Evolutionary conservation across 805 yeast genomes (phyloP).

Genomic region (Candida suzukii): DNA sequence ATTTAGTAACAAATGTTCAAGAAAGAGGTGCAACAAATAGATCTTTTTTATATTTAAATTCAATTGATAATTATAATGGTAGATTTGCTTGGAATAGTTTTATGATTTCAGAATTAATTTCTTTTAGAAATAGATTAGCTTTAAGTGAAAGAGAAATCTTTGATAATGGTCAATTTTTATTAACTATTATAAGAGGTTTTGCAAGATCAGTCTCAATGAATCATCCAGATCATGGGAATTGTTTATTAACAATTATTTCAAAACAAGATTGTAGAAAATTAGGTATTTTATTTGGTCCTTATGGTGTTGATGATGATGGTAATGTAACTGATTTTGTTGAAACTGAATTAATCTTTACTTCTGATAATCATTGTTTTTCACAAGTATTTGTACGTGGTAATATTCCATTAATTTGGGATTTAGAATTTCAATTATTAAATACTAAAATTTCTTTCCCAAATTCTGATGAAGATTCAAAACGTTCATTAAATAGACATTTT

Average conservation of each 20-base stretch:
- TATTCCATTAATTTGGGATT: slow-evolving; percentile 49
- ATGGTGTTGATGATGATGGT: slow-evolving; percentile 53
- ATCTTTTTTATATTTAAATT: slow-evolving; percentile 15
- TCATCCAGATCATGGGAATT: slow-evolving; percentile 23
- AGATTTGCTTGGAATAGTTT: slow-evolving; percentile 47
- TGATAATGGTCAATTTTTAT: slow-evolving; percentile 40
- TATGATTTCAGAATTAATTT: slow-evolving; percentile 37
- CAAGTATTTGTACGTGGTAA: slow-evolving; percentile 44
- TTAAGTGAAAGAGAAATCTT: slow-evolving; percentile 32
- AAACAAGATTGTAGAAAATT: slow-evolving; percentile 41
- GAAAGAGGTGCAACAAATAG: slow-evolving; percentile 30
- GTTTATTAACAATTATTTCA: slow-evolving; percentile 40
- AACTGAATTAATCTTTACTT: slow-evolving; percentile 41
- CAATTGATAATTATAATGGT: slow-evolving; percentile 34
- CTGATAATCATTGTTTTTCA: slow-evolving; percentile 33
- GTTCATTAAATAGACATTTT: slow-evolving; percentile 44
- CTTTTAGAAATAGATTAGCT: slow-evolving; percentile 37
- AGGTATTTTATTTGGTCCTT: slow-evolving; percentile 45
- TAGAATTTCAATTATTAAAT: slow-evolving; percentile 36
- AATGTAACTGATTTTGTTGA: slow-evolving; percentile 46
- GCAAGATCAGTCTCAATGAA: slow-evolving; percentile 30
- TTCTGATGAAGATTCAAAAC: slow-evolving; percentile 46
- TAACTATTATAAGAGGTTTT: slow-evolving; percentile 44
- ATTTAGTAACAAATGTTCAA: slow-evolving; percentile 37
- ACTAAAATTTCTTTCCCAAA: slow-evolving; percentile 42